These are phyloP conservation scores for Talaromyces pinophilus DNA, from an alignment of 2,329 filamentous ascomycete species.

Conservation along the genomic window DNA sequence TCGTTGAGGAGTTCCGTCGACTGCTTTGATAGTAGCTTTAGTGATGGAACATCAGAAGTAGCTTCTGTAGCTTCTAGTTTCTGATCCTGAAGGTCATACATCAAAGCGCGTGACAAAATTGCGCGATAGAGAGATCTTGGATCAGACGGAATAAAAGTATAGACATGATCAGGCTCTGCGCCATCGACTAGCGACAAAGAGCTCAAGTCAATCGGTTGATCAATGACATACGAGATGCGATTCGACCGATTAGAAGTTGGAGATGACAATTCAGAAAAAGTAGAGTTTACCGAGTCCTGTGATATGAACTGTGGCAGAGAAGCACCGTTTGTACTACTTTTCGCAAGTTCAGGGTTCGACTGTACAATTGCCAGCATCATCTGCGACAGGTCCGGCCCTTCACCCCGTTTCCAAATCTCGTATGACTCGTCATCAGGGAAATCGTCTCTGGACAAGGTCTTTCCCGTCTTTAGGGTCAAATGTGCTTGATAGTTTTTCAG, in stretches of 20 bases:
- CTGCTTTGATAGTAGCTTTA: conserved; percentile 67
- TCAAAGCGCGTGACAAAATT: conserved; percentile 74
- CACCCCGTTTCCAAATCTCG: conserved; percentile 86
- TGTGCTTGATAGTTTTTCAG: conserved; percentile 92
- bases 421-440: conserved; percentile 90
- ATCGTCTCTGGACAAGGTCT: conserved; percentile 76
- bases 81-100: conserved; percentile 59
- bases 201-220: conserved; percentile 63
- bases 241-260: conserved; percentile 49
- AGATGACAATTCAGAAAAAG: conserved; percentile 50
- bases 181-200: conserved; percentile 62
- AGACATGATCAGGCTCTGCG: conserved; percentile 57
- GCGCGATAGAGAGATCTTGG: conserved; percentile 80
- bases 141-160: conserved; percentile 87
- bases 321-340: conserved; percentile 65
- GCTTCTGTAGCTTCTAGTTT: conserved; percentile 53
- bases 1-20: conserved; percentile 83
- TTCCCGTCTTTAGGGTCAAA: conserved; percentile 75
- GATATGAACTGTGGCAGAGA: conserved; percentile 58
- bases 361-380: conserved; percentile 92
- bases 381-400: conserved; percentile 81
- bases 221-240: conserved; percentile 58
- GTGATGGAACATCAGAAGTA: conserved; percentile 50
- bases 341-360: conserved; percentile 80
- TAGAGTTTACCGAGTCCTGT: conserved; percentile 40